Conservation (phyloP, 1,284 basidiomycete genomes). For the Sutorius eximius region DNA sequence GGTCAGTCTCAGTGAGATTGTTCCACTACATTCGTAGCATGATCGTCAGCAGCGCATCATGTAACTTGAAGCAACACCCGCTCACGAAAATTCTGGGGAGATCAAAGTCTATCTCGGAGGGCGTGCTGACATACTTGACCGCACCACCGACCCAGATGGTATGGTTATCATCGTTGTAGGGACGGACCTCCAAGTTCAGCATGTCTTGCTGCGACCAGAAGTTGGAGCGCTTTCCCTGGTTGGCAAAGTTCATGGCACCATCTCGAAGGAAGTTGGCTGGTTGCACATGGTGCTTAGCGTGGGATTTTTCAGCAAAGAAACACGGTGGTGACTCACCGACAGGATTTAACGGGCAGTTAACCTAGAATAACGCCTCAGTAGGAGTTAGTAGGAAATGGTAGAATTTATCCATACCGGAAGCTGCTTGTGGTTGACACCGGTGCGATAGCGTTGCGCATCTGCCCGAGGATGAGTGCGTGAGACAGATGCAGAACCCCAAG, state of each 20-base stretch:
- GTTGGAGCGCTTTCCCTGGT: slow-evolving; percentile 25
- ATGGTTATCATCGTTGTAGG: slow-evolving; percentile 28
- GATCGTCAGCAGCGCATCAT: neutral
- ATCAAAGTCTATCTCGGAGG: slow-evolving; percentile 25
- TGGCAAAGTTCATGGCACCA: slow-evolving; percentile 22
- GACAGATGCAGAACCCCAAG: neutral
- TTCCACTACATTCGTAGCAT: slow-evolving; percentile 15
- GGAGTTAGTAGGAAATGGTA: neutral
- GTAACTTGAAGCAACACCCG: neutral
- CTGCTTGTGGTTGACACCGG: slow-evolving; percentile 19
- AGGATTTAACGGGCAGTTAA: slow-evolving; percentile 23
- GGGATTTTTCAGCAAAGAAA: neutral
- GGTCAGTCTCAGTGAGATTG: slow-evolving; percentile 17
- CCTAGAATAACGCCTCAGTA: slow-evolving; percentile 5
- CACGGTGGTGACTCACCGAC: slow-evolving; percentile 12
- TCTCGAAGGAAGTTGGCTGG: slow-evolving; percentile 24
- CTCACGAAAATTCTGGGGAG: slow-evolving; percentile 27
- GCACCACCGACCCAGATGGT: slow-evolving; percentile 27
- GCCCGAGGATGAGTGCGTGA: neutral
- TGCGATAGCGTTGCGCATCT: slow-evolving; percentile 27
- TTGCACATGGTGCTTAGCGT: neutral
- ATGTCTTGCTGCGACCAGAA: slow-evolving; percentile 24
- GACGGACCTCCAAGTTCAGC: slow-evolving; percentile 13
- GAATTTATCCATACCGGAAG: slow-evolving; percentile 13
- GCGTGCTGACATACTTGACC: slow-evolving; percentile 23